Evolutionary conservation across 371 early-diverging fungal species (phyloP), one percentile per base, ranked within the genome.

Genomic region (Mortierella sp.): DNA sequence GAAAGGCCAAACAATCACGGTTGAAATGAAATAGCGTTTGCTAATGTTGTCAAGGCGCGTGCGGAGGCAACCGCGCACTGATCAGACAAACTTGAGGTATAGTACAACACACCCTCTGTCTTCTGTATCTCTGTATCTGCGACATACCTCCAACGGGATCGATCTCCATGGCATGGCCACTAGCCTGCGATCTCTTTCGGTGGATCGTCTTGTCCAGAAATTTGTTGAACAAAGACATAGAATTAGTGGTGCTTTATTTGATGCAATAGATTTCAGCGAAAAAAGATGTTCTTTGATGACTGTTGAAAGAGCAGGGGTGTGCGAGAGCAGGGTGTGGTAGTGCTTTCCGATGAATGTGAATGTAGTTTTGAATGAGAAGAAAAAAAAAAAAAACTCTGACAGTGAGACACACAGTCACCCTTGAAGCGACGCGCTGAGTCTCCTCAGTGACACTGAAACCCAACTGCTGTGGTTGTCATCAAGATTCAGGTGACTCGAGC

Each of bases 141-240:
- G 11, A 26, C 19, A 8, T 60, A 65, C 72, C 66, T 51, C 34
- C 52, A 19, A 46, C 50, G 32, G 30, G 56, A 27, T 72, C 61
- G 3, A 32, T 26, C 4, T 72, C 65, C 47, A 55, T 60, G 32
- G n/a, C 39, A 34, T 66, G 61, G 8, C 30, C 56, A n/a, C 11
- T 6, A 21, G 48, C 7, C 17, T 21, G 21, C 0, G 66, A 60
- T 51, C 32, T 60, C 41, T 52, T 65, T 27, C 61, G 72, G 39
- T 61, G 27, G 30, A 52, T 60, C 17, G 66, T 72, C 43, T 65
- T 72, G 61, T 65, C 66, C n/a, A 72, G 50, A 41, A 65, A 60
- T 32, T 72, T 72, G 66, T 65, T 55, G 56, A 72, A 57, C 39
- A 72, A 15, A 19, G 72, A 65, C 72, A 72, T 72, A 17, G 11